Evolutionary conservation across 352 stramenopile genomes (phyloP).

Genomic region (Phytophthora citricola): DNA sequence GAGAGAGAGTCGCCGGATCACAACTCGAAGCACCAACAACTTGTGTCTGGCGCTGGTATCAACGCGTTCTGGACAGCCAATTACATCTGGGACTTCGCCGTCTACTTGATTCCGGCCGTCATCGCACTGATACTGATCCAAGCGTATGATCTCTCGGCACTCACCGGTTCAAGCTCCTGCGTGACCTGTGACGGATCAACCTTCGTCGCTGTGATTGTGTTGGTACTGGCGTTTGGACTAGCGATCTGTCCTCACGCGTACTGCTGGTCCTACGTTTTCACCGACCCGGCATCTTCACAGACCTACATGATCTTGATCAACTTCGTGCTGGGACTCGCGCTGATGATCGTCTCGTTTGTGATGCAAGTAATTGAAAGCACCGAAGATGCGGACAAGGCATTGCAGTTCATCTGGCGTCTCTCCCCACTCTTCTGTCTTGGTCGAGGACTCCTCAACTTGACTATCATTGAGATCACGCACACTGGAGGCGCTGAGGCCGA

Average conservation of each 20-base stretch:
- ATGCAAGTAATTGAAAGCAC: constrained; percentile 47
- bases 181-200: constrained; percentile 30
- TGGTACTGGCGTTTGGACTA: constrained; percentile 68
- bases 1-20: constrained; percentile 87
- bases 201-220: constrained; percentile 54
- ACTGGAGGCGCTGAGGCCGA: constrained; percentile 32
- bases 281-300: constrained; percentile 52
- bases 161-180: constrained; percentile 21
- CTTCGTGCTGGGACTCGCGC: constrained; percentile 65
- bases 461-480: constrained; percentile 37
- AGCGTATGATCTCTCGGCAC: constrained; percentile 40
- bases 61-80: constrained; percentile 95
- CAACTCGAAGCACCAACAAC: constrained; percentile 97
- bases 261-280: constrained; percentile 68
- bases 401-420: constrained; percentile 70
- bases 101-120: constrained; percentile 76
- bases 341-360: constrained; percentile 68
- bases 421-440: constrained; percentile 73
- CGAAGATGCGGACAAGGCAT: constrained; percentile 39
- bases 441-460: constrained; percentile 17
- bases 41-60: constrained; percentile 94
- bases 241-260: constrained; percentile 73
- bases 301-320: constrained; percentile 69
- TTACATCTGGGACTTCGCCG: constrained; percentile 90
- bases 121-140: constrained; percentile 47